Base-by-base conservation (phyloP, 129 eudicot species). In the Erigeron canadensis region DNA sequence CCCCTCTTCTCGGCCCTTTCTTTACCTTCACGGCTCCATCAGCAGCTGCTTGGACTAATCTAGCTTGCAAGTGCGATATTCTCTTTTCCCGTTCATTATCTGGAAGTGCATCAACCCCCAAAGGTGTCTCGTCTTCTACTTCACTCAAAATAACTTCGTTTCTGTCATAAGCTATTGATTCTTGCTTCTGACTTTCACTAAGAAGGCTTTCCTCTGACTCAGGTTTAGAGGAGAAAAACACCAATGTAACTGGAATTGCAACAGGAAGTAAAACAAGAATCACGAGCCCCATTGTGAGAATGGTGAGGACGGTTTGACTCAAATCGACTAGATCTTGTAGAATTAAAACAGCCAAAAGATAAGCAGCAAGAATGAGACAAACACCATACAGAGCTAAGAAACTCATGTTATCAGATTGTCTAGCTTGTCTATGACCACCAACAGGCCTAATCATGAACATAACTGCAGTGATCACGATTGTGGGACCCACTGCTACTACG, bases 1-100 rank as follows among this genome's bases (percentile, higher is more conserved):
- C 96, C 55, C 96, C 95, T 81, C 88, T 70, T 59, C 84, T 77
- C 16, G 95, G 95, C 15, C 91, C 91, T 83, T 81, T 73, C 84
- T 81, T 81, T 62, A 88, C 81, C 50, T 85, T 88, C 62, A 81
- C 84, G 0, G 87, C 86, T 74, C 91, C 96, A 38, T 81, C 96
- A 28, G 89, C 87, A 51, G 94, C 94, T 44, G 94, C 89, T 67
- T 80, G 87, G 50, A 82, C 78, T 42, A 87, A 65, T 76, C 82
- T 80, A 21, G 85, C 81, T 71, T 84, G 89, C 82, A 87, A 82
- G 72, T 88, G 87, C 50, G 84, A 77, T 21, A 76, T 85, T 72
- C 76, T 58, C 45, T 81, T 88, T 62, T 69, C 84, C 57, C 85
- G 84, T 45, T 83, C 91, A 15, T 60, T 39, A 19, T 76, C 76